These are phyloP conservation scores for Pythium aphanidermatum DNA, from an alignment of 352 stramenopile species.

Conservation along the genomic window DNA sequence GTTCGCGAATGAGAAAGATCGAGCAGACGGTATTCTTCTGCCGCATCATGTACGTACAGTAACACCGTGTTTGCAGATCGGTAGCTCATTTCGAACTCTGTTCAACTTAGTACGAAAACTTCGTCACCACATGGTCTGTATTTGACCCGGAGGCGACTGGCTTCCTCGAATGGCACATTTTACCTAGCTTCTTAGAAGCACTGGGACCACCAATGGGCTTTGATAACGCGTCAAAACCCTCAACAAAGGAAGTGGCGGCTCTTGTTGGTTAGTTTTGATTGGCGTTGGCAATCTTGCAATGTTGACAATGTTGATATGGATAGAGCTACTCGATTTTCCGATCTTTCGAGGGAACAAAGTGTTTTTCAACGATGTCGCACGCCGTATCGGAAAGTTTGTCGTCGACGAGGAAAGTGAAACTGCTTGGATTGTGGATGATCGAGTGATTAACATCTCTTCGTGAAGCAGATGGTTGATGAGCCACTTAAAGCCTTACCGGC, in stretches of 20 bases:
- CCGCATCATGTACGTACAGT: slow-evolving; percentile 41
- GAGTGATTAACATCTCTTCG: too few species aligned
- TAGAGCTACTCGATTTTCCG: slow-evolving; percentile 43
- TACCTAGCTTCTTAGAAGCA: slow-evolving; percentile 55
- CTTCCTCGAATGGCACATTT: slow-evolving; percentile 64
- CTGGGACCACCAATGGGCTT: slow-evolving; percentile 71
- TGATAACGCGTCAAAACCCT: slow-evolving; percentile 25
- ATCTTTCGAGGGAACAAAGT: slow-evolving; percentile 57
- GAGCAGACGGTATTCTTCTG: slow-evolving; percentile 29
- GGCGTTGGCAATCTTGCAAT: too few species aligned
- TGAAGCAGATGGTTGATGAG: slow-evolving; percentile 50
- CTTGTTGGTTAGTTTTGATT: slow-evolving; percentile 40
- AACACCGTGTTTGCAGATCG: too few species aligned
- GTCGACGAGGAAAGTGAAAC: slow-evolving; percentile 30
- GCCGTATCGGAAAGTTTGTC: slow-evolving; percentile 50
- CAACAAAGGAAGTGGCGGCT: slow-evolving; percentile 34
- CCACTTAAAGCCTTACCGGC: slow-evolving; percentile 40
- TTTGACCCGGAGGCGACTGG: slow-evolving; percentile 84
- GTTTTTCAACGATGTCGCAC: slow-evolving; percentile 59
- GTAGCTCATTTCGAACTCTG: not conserved
- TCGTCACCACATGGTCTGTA: slow-evolving; percentile 60
- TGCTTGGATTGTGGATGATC: too few species aligned
- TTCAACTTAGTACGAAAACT: slow-evolving; percentile 60
- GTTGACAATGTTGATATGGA: too few species aligned
- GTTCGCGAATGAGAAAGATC: slow-evolving; percentile 64